Conservation (phyloP, 768 basidiomycete species). For the Tricholoma furcatifolium region DNA sequence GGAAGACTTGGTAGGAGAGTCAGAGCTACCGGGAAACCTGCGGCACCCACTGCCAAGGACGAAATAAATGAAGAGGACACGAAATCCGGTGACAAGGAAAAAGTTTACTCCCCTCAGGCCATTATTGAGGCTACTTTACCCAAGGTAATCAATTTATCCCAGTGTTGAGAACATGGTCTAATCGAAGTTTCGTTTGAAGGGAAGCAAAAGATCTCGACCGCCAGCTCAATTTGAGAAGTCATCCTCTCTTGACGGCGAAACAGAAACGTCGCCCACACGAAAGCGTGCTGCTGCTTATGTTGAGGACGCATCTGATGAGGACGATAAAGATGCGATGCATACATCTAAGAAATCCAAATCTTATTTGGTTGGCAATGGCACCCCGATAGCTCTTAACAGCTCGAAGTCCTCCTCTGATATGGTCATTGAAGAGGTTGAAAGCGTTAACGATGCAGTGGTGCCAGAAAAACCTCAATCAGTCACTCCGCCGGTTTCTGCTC, state of each 20-base stretch:
- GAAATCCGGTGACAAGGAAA: slow-evolving; percentile 22
- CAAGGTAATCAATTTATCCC: slow-evolving; percentile 38
- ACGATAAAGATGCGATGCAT: slow-evolving; percentile 37
- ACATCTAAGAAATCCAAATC: slow-evolving; percentile 52
- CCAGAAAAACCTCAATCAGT: slow-evolving; percentile 15
- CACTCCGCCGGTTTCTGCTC: background rate
- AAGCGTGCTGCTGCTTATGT: slow-evolving; percentile 19
- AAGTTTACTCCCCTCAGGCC: slow-evolving; percentile 53
- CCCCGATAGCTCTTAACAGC: slow-evolving; percentile 3
- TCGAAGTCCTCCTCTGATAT: slow-evolving; percentile 20
- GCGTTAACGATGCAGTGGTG: slow-evolving; percentile 21
- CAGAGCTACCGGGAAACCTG: slow-evolving; percentile 40
- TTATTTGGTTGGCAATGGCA: slow-evolving; percentile 22
- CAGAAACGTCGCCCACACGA: slow-evolving; percentile 11
- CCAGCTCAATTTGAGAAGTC: slow-evolving; percentile 52
- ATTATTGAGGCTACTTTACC: slow-evolving; percentile 80
- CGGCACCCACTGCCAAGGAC: slow-evolving; percentile 25
- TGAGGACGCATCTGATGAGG: slow-evolving; percentile 37
- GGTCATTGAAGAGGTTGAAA: slow-evolving; percentile 32
- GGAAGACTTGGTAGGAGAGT: slow-evolving; percentile 43
- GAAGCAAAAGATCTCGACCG: slow-evolving; percentile 76
- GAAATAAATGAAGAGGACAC: slow-evolving; percentile 25
- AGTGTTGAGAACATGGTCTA: no score
- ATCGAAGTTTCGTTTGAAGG: slow-evolving; percentile 37
- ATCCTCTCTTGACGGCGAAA: slow-evolving; percentile 7